Evolutionary conservation across 257 asterid genomes (phyloP), one percentile per base, ranked within the genome.

Genomic region (Solanum etuberosum): DNA sequence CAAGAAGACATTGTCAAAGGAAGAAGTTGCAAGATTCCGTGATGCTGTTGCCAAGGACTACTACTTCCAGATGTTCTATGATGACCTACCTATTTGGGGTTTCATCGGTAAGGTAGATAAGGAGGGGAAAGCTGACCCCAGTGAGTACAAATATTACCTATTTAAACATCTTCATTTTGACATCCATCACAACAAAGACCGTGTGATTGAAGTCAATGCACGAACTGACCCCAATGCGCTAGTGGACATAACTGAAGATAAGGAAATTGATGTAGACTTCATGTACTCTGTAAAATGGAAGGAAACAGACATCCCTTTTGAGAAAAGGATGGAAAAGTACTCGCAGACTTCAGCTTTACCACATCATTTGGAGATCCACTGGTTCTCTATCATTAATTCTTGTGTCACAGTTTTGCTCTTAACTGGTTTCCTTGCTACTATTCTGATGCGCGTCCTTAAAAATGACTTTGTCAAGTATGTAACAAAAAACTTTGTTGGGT

Each of bases 321-420:
- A 89, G 37, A 89, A 87, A 67, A 89, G 91, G 73, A 89, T 89
- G 91, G 91, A 89, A 38, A 89, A 87, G 27, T 89, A 87, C 83
- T 85, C 91, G 23, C 90, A 89, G 27, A 42, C 87, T 78, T 89
- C 91, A 59, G 86, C 91, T 9, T 63, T 89, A 65, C 91, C 88
- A 40, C 89, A 87, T 54, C 89, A 86, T 71, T 80, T 89, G 91
- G 91, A 89, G 61, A 89, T 89, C 63, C 91, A 89, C 31, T 89
- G 91, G 91, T 89, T 89, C 87, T 87, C 91, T n/a, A 89, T 89
- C 23, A 89, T 89, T 42, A 89, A 89, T 43, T 89, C 90, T 35
- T 89, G 90, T 71, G 91, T 89, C 29, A 89, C 91, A 18, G 91
- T 89, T 85, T 86, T 87, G n/a, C 85, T 87, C 13, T 32, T 89